Conservation (phyloP, 1,284 basidiomycete genomes). For the Ceratobasidium sp. region DNA sequence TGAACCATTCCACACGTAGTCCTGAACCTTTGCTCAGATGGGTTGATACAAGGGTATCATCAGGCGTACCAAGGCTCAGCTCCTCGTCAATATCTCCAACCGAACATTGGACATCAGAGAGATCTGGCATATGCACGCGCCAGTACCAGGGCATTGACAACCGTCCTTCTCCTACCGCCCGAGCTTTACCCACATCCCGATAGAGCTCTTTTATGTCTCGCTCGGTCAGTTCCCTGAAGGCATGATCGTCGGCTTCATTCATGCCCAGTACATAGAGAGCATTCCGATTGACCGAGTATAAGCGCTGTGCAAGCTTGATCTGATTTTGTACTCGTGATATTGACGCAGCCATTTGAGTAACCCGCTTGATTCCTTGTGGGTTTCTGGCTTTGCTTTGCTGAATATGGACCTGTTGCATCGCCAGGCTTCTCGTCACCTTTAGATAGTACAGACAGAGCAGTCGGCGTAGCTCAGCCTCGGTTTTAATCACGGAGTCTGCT, state of each 20-base stretch:
- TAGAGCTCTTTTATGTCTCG: neutral
- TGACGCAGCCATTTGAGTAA: no score
- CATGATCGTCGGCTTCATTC: neutral
- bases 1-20: slow-evolving; percentile 5
- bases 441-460: no score
- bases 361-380: no score
- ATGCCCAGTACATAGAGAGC: neutral
- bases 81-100: neutral
- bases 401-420: no score
- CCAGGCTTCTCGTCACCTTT: no score
- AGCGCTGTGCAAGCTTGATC: no score
- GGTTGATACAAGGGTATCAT: neutral
- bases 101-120: neutral
- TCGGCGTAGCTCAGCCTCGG: no score
- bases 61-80: neutral
- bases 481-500: no score
- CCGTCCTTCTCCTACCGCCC: neutral
- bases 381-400: no score
- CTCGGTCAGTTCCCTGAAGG: neutral
- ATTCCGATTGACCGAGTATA: no score
- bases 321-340: no score
- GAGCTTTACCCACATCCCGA: neutral
- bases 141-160: neutral
- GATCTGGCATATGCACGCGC: neutral
- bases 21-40: neutral